Evolutionary conservation across 306 rosid genomes (phyloP), one percentile per base, ranked within the genome.

Genomic region (Datisca glomerata): DNA sequence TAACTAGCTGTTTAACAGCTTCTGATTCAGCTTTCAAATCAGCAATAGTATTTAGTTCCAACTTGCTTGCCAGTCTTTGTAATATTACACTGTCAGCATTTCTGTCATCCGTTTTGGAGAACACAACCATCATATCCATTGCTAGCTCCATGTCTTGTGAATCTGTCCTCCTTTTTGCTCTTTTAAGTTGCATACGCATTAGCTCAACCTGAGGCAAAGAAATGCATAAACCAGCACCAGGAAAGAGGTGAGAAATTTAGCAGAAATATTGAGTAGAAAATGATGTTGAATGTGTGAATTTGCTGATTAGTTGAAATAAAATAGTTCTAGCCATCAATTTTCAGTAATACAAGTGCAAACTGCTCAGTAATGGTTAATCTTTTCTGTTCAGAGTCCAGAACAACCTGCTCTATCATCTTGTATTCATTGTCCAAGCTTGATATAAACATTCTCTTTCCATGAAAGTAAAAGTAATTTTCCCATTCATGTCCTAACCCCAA

Each of bases 121-220:
- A 64, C 8, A 66, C 81, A 6, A 76, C 93, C 75, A 86, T 79
- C 81, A 79, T 61, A 34, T 86, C 96, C 94, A 86, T 76, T 62
- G 93, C 93, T 38, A 86, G 81, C 56, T 86, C 96, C 36, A 86
- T 86, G 59, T 86, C 96, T 33, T 82, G 96, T 3, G 96, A 75
- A 39, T 86, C 94, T 0, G 75, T 66, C 22, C 94, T 66, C 52
- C 67, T 73, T 57, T 65, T 73, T 0, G 78, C 93, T 33, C 93
- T 62, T 63, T 49, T 69, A 23, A 86, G 94, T 69, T 87, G 96
- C 55, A 45, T 47, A 57, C 63, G 65, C 85, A 76, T 87, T 27
- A 82, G 81, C 70, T 79, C 85, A 51, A 87, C 72, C 96, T 87
- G 84, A 53, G 61, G 21, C 47, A 56, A 28, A 22, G 27, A 12